Evolutionary conservation across 228 moss, liverwort and hornwort species (phyloP).

Genomic region (Sphagnum magellanicum): DNA sequence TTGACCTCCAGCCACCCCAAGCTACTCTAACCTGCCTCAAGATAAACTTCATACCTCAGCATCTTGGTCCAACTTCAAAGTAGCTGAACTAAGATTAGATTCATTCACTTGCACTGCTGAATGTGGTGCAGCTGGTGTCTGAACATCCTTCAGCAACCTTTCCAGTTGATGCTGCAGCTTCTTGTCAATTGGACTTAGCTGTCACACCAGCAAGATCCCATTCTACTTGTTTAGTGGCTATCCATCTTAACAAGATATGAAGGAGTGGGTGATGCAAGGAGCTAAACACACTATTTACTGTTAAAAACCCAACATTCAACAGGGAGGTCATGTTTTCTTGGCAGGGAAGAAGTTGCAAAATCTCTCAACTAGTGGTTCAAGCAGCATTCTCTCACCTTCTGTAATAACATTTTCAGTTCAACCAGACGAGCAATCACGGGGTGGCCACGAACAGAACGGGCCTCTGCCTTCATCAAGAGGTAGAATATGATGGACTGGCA

Average conservation of each 20-base stretch:
- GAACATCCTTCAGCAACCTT: conserved; percentile 44
- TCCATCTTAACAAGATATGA: no score
- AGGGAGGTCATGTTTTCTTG: no score
- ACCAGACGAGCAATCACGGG: conserved; percentile 90
- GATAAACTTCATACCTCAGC: conserved; percentile 32
- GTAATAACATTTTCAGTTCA: conserved; percentile 73
- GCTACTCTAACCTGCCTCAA: no score
- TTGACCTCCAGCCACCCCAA: no score
- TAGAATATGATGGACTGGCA: conserved; percentile 93
- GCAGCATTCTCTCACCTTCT: conserved; percentile 40
- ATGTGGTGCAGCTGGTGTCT: neutral
- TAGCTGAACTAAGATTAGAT: conserved; percentile 70
- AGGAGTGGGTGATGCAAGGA: no score
- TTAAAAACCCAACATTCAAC: no score
- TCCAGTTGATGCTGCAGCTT: conserved; percentile 75
- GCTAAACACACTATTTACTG: no score
- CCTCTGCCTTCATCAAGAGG: conserved; percentile 84
- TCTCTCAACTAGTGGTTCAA: no score
- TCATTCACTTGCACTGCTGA: no score
- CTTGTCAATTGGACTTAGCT: conserved; percentile 86
- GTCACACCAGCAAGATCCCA: conserved; percentile 5
- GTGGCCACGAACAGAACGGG: conserved; percentile 74
- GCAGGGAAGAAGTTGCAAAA: no score
- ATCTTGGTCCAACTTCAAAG: conserved; percentile 74
- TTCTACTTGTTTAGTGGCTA: neutral